Base-by-base conservation (phyloP, 257 asterid species). In the Solanum stenotomum region DNA sequence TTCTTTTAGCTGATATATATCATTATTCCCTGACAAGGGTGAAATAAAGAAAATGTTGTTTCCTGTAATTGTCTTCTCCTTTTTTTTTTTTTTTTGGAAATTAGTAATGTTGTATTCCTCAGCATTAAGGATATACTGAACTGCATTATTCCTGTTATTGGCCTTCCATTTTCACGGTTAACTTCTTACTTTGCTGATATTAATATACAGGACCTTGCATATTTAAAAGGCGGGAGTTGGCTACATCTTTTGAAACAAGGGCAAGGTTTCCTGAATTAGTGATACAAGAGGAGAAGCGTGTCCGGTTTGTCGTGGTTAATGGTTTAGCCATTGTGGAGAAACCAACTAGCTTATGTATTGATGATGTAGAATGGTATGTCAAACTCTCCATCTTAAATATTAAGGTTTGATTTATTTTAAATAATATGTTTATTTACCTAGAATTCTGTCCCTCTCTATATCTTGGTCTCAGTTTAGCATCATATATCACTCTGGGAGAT, bases 241-340 rank as follows among this genome's bases (percentile, higher is more conserved):
- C 99, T 85, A 96, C 99, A 75, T 97, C 99, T 35, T 93, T 91
- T 78, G 99, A 97, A 91, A 97, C 99, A 87, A 94, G 99, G 89
- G 95, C 99, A 38, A 95, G 96, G 90, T 97, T 97, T 89, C 99
- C 99, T 10, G 99, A 97, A 92, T 89, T 97, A 88, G 99, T 97
- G 85, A 92, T 95, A 90, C 99, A 97, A 88, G 99, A 97, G 91
- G 99, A 96, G 91, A 97, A 96, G 91, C 99, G 99, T 86, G 98
- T 97, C 88, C 99, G 99, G 52, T 97, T 97, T 77, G 99, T 97
- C 74, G 99, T 96, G 91, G 98, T 97, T 86, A 97, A 97, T 92
- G 99, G 99, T 87, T 92, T 97, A 88, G 87, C 95, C 79, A 95
- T 97, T 38, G 92, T 93, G 88, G 99, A 96, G 76, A 97, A 94